Conservation (phyloP, 2,329 filamentous ascomycete species). For the Penicillium psychrosexuale region DNA sequence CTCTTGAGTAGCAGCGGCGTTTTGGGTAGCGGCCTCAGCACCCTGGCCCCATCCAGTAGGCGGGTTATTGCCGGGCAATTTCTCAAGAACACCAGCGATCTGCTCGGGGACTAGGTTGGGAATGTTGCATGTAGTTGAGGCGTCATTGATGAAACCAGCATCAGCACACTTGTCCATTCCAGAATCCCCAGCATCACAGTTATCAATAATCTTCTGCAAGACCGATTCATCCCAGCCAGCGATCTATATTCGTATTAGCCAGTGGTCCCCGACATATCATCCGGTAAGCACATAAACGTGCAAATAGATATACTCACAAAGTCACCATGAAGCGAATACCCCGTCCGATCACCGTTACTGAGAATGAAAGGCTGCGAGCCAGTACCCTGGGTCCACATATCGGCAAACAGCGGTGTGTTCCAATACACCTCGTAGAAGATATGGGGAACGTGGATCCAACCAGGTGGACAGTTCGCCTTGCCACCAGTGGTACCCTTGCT, state of each 20-base stretch:
- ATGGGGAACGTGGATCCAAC: constrained; percentile 15
- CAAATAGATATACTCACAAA: constrained; percentile 8
- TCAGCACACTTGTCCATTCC: constrained; percentile 17
- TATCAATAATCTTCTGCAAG: constrained; percentile 18
- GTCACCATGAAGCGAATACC: constrained; percentile 16
- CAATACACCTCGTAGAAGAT: constrained; percentile 20
- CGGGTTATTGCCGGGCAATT: constrained; percentile 14
- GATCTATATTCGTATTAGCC: constrained; percentile 8
- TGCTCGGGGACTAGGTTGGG: constrained; percentile 12
- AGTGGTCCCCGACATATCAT: neutral
- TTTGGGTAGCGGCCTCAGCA: neutral
- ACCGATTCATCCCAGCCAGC: constrained; percentile 13
- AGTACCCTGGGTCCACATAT: constrained; percentile 10
- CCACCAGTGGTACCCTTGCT: constrained; percentile 11
- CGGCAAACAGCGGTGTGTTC: constrained; percentile 13
- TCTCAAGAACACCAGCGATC: constrained; percentile 14
- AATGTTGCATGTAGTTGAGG: constrained; percentile 13
- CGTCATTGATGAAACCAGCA: constrained; percentile 11
- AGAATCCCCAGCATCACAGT: constrained; percentile 13
- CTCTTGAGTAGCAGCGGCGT: no score
- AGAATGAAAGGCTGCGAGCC: constrained; percentile 13
- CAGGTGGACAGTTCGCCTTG: constrained; percentile 13
- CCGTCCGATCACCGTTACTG: constrained; percentile 15
- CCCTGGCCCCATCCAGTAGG: constrained; percentile 17
- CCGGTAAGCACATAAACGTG: no score